Evolutionary conservation across 495 filamentous ascomycete genomes (phyloP).

Genomic region (Lasiosphaeria hispida): DNA sequence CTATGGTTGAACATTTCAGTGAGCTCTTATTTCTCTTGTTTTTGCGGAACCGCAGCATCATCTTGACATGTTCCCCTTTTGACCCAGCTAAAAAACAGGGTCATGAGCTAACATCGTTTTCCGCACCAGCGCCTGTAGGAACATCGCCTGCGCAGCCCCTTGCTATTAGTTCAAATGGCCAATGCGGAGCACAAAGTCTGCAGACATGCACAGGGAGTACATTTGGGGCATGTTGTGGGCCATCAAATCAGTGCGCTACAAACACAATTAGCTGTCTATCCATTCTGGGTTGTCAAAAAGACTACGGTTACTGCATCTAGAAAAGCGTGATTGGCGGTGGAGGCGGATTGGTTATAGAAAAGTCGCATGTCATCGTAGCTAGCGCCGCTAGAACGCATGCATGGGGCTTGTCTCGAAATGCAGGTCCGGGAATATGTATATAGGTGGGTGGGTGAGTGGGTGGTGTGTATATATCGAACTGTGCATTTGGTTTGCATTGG

Average conservation of each 20-base stretch:
- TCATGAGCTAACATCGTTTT: background rate
- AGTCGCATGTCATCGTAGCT: background rate
- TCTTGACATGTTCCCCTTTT: background rate
- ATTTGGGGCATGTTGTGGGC: conserved; percentile 40
- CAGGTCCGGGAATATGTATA: too few species aligned
- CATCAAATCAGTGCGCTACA: conserved; percentile 28
- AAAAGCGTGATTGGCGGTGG: background rate
- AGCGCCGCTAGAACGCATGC: too few species aligned
- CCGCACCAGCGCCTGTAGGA: background rate
- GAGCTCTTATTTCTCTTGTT: too few species aligned
- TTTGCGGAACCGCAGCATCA: too few species aligned
- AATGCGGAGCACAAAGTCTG: conserved; percentile 18
- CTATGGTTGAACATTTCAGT: too few species aligned
- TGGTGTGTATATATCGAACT: too few species aligned
- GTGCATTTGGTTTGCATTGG: too few species aligned
- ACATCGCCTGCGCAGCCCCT: conserved; percentile 1
- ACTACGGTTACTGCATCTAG: conserved; percentile 27
- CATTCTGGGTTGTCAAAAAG: conserved; percentile 28
- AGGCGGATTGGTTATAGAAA: background rate
- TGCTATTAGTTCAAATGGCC: conserved; percentile 20
- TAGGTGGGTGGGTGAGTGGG: too few species aligned
- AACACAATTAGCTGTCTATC: conserved; percentile 25
- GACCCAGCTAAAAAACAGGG: background rate
- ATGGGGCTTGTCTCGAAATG: too few species aligned
- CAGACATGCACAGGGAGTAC: conserved; percentile 38